Conservation (phyloP, 1,284 basidiomycete species). For the Fistulinella cinereoalba region DNA sequence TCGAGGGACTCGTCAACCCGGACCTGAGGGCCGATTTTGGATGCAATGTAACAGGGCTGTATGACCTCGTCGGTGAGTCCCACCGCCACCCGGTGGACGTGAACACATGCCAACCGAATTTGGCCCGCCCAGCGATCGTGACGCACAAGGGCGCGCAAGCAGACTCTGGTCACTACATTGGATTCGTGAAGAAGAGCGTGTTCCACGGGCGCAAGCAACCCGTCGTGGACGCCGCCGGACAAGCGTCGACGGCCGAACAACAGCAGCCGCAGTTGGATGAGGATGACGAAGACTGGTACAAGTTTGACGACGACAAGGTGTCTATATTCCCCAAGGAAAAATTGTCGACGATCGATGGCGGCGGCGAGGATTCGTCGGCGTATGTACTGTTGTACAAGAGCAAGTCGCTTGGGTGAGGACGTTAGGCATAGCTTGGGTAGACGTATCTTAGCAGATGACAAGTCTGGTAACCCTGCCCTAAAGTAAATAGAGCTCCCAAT, state of each 20-base stretch:
- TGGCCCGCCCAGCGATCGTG: slow-evolving; percentile 65
- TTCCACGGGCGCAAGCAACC: slow-evolving; percentile 41
- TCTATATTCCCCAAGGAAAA: slow-evolving; percentile 79
- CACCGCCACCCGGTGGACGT: background rate
- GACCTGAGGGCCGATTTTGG: slow-evolving; percentile 70
- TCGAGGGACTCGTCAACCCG: slow-evolving; percentile 61
- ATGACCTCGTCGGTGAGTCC: slow-evolving; percentile 77
- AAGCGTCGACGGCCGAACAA: slow-evolving; percentile 13
- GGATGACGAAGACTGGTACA: slow-evolving; percentile 80
- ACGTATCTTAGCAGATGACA: slow-evolving; percentile 14
- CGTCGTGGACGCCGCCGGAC: slow-evolving; percentile 3
- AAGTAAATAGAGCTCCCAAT: too few relatives aligned
- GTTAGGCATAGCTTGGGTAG: background rate
- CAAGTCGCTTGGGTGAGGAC: slow-evolving; percentile 26
- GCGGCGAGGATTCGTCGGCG: slow-evolving; percentile 80
- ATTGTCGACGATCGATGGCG: slow-evolving; percentile 80
- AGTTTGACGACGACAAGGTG: slow-evolving; percentile 93
- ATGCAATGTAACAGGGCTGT: slow-evolving; percentile 71
- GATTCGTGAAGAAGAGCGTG: slow-evolving; percentile 77
- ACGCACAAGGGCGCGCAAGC: slow-evolving; percentile 97
- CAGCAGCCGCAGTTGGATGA: slow-evolving; percentile 36
- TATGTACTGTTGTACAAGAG: slow-evolving; percentile 84
- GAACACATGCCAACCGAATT: slow-evolving; percentile 1
- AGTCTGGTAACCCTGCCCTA: too few relatives aligned
- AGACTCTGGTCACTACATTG: slow-evolving; percentile 93